Base-by-base conservation (phyloP, 2,329 filamentous ascomycete species). In the Microcyclospora tardicrescens region DNA sequence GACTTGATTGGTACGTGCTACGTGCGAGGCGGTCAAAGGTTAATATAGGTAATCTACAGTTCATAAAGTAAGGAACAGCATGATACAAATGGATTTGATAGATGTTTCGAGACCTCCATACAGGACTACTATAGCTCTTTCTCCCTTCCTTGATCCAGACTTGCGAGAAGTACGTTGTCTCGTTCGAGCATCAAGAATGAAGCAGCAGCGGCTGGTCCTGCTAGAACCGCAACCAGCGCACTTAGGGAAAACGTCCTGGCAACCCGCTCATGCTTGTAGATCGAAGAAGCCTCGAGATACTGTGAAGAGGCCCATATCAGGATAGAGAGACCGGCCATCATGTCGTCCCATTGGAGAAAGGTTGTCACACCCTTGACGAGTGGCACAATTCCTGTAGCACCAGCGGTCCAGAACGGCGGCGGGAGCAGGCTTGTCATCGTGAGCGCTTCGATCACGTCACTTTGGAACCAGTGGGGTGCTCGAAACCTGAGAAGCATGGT, bases 301-400 rank as follows among this genome's bases (percentile, higher is more conserved):
- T 5, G 19, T 4, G 19, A 24, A 8, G 19, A 24, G 4, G 19
- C 19, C 19, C 19, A 24, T 24, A 24, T 38, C 10, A 45, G 24
- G 35, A 49, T 45, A 10, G 48, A 46, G 9, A 41, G 33, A 9
- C 39, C 34, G 10, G 48, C 44, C 33, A 44, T 46, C 5, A 43
- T 35, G 28, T 49, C 43, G 34, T 50, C 48, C 48, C 48, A 50
- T 35, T 50, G 48, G 31, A 50, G 32, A 34, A 50, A 50, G 6
- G 43, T 45, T 10, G 48, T 46, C 3, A 47, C 48, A 2, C 43
- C 46, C n/a, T 40, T 39, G 10, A 42, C 43, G 16, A 45, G 43
- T 1, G 43, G 19, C 11, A 44, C 45, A 13, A 40, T 36, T n/a
- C 33, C 13, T 12, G 41, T 39, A 8, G 37, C 36, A 4, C 27